phyloP scores from a whole-genome alignment of 495 filamentous ascomycete genomes.

The Platismatia glauca region DNA sequence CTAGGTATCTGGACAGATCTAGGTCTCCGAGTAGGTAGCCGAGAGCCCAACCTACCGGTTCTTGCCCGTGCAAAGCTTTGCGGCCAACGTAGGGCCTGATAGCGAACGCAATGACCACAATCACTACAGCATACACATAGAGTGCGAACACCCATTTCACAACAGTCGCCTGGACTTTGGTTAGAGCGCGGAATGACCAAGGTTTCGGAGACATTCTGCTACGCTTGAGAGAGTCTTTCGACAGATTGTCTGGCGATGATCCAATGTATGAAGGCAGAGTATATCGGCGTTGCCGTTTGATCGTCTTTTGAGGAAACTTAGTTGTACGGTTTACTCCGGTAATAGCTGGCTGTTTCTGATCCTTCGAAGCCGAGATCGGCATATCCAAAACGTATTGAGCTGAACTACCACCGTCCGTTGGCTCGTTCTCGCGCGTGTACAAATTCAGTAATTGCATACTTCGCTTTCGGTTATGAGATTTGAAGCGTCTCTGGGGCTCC shows the following conservation, averaged over 20 bases:
- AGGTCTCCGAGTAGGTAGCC: slow-evolving; percentile 84
- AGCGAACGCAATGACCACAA: slow-evolving; percentile 55
- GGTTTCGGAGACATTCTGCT: not conserved
- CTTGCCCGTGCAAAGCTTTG: slow-evolving; percentile 57
- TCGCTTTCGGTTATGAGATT: not conserved
- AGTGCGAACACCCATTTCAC: slow-evolving; percentile 77
- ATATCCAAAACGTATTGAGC: not conserved
- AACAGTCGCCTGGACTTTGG: slow-evolving; percentile 60
- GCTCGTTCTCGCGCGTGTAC: not conserved
- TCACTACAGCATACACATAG: slow-evolving; percentile 62
- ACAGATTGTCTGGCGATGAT: not conserved
- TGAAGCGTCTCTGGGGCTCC: slow-evolving; percentile 12
- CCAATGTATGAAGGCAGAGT: slow-evolving; percentile 20
- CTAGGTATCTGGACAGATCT: slow-evolving; percentile 53
- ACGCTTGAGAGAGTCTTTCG: not conserved
- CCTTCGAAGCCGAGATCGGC: not conserved
- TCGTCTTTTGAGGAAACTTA: not conserved
- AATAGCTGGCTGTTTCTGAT: not conserved
- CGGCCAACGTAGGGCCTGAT: slow-evolving; percentile 59
- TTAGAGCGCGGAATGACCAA: slow-evolving; percentile 60
- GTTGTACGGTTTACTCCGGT: not conserved
- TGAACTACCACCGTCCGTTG: not conserved
- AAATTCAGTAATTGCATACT: not conserved
- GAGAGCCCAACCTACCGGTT: slow-evolving; percentile 88
- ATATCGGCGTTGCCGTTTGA: slow-evolving; percentile 20